Evolutionary conservation across 2,329 filamentous ascomycete species (phyloP).

Genomic region (Mariannaea sp.): DNA sequence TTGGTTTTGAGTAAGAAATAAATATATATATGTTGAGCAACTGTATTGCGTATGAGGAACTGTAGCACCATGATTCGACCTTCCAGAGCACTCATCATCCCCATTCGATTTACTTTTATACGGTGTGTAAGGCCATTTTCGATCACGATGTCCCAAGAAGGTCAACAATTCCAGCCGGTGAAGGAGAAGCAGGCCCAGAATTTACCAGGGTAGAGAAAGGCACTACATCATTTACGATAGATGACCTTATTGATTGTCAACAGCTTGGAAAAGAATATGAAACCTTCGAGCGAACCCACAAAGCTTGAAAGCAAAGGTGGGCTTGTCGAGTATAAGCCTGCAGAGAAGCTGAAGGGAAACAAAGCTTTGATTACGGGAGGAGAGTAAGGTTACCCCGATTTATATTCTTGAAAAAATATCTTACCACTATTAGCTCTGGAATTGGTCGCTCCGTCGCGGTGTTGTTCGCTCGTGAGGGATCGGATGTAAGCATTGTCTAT

Average conservation of each 20-base stretch:
- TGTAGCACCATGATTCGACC: neutral
- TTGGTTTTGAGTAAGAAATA: neutral
- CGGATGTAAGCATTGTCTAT: conserved; percentile 60
- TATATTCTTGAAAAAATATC: neutral
- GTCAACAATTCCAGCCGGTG: neutral
- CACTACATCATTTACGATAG: neutral
- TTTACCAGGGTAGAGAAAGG: neutral
- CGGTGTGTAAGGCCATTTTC: neutral
- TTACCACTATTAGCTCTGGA: conserved; percentile 48
- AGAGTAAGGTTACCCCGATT: too few relatives aligned
- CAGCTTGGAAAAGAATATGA: neutral
- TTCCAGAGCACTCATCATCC: neutral
- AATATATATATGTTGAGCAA: neutral
- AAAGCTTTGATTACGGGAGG: conserved; percentile 61
- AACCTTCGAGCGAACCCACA: neutral
- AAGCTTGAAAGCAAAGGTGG: neutral
- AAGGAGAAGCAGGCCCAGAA: neutral
- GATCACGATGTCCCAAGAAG: neutral
- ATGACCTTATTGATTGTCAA: neutral
- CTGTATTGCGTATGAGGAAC: too few relatives aligned
- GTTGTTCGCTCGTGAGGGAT: conserved; percentile 62
- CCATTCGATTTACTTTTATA: neutral
- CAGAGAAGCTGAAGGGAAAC: conserved; percentile 53
- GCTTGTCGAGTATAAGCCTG: neutral
- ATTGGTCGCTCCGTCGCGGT: conserved; percentile 61